Conservation (phyloP, 805 yeast species). For the Tetrapisispora namnaoensis region DNA sequence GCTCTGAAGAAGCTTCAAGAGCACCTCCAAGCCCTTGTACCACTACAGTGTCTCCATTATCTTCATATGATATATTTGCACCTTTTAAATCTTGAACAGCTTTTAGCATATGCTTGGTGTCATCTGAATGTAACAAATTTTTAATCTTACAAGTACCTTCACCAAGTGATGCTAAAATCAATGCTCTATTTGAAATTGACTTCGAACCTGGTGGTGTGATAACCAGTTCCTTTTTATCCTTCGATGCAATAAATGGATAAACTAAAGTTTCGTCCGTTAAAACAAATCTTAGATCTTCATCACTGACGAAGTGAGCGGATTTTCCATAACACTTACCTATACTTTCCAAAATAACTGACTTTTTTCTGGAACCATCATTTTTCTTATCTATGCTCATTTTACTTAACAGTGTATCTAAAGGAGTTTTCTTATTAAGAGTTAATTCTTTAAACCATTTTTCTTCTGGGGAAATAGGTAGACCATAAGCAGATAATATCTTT, state of each 20-base stretch:
- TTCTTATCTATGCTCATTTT: constrained; percentile 96
- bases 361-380: constrained; percentile 86
- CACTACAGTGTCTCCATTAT: constrained; percentile 81
- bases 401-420: constrained; percentile 61
- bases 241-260: constrained; percentile 38
- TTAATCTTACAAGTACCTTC: constrained; percentile 72
- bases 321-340: constrained; percentile 88
- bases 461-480: constrained; percentile 68
- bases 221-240: constrained; percentile 26
- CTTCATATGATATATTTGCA: constrained; percentile 73
- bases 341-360: constrained; percentile 69
- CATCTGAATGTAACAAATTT: constrained; percentile 90
- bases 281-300: constrained; percentile 70
- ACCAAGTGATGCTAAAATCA: constrained; percentile 86
- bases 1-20: constrained; percentile 50
- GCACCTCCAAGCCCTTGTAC: constrained; percentile 75
- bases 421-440: constrained; percentile 59
- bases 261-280: constrained; percentile 75
- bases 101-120: constrained; percentile 86
- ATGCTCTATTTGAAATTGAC: constrained; percentile 91
- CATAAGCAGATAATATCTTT: constrained; percentile 75
- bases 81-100: constrained; percentile 76
- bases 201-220: constrained; percentile 93
- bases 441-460: constrained; percentile 66
- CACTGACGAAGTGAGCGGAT: constrained; percentile 75